Evolutionary conservation across 2,329 filamentous ascomycete genomes (phyloP), one percentile per base, ranked within the genome.

Genomic region (Phialemonium atrogriseum): DNA sequence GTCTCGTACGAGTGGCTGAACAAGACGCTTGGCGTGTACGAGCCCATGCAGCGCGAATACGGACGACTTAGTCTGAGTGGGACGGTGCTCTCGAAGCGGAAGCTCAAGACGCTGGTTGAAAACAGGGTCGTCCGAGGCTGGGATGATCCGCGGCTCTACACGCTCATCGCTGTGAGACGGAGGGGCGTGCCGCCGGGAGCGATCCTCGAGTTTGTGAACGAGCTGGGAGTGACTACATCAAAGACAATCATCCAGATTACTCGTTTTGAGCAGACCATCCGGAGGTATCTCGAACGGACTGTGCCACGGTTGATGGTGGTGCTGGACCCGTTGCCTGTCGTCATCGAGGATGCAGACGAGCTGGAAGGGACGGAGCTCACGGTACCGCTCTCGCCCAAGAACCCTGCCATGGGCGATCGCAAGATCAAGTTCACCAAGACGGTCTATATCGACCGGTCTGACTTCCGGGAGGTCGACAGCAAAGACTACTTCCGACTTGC

Each of bases 81-180:
- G 11, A 94, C 88, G 0, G 80, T 95, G 33, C 70, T 94, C 38
- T 88, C 81, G 20, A 95, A 96, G 64, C 73, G 89, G 35, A 80
- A 84, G 49, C 81, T 95, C 39, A 73, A 78, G 40, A 80, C 83
- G 58, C 64, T 95, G 5, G 85, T 95, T 2, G 71, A 80, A 26
- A 73, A 82, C 30, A 75, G 77, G n/a, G 68, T 80, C 41, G 88
- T 96, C 7, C 75, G 83, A 22, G 84, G 76, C 33, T 95, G 88
- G 86, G 84, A 95, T 46, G 89, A 95, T 48, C 89, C 89, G 9
- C 74, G 89, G 20, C 68, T 96, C 5, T 94, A 85, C 60, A 94
- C 88, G 1, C 66, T 95, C 12, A 86, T 89, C 38, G 86, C 76
- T 2, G 73, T 95, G 30, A 80, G 84, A 33, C 75, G 89, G 31